Base-by-base conservation (phyloP, 805 yeast species). In the Barnettozyma botsteinii region DNA sequence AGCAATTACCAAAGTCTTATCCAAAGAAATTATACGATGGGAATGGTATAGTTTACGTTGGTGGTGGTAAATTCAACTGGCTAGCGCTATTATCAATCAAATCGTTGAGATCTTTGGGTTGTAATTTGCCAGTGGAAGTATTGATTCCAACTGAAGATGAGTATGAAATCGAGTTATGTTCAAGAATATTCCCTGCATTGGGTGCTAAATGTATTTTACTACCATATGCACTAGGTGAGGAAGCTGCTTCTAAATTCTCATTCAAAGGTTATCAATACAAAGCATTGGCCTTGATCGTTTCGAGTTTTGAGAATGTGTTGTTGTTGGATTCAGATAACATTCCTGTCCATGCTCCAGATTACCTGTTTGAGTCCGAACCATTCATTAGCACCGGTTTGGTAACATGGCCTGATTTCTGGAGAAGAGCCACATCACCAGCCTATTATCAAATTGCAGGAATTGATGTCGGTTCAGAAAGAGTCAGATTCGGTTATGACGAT, bases 381-480 rank as follows among this genome's bases (percentile, higher is more conserved):
- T 85, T 73, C 60, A 46, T 53, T 14, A 57, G 68, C 11, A 62
- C 67, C 43, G 76, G 80, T 42, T 61, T 76, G 57, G 61, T 79
- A 20, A 58, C 78, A 20, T 86, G 94, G 91, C 94, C 95, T 2
- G 96, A 86, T 60, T 86, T 79, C 59, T 86, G 95, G 95, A 75
- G 81, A 59, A 71, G 95, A 48, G 78, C 89, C 7, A 84, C 89
- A 1, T 75, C 85, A 1, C 95, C 95, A 6, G 63, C 64, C 28
- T 81, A 73, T 52, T 86, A 82, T 59, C 73, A 75, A 23, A 77
- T 86, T 48, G 85, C 85, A 0, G 84, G 77, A 3, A 64, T 77
- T 12, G 49, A 63, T 36, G 64, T 77, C 2, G 38, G 81, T 4
- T 38, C 61, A 2, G 58, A 49, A 60, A 66, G 71, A 24, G 59